Percentiles rank a stretch among this genome's conserved stretches.
Conservation (phyloP, 371 early-diverging fungal species). For the Mortierella sp. region DNA sequence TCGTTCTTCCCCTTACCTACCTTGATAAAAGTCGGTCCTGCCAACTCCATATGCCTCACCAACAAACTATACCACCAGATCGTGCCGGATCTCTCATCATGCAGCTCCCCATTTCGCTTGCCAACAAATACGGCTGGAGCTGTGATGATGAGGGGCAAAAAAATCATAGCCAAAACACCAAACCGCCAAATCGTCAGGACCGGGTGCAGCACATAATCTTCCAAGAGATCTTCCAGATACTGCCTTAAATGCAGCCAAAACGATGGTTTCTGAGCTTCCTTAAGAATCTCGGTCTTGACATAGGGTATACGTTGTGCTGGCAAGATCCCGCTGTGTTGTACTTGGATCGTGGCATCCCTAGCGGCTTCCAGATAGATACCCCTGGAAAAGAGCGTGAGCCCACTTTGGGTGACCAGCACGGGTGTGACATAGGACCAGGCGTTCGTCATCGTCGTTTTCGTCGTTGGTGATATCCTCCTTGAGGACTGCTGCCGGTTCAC, state of each 20-base stretch:
- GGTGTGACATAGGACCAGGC: constrained; percentile 35
- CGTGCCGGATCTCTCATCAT: constrained; percentile 69
- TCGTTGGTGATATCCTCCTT: constrained; percentile 7
- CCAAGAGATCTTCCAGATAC: constrained; percentile 52
- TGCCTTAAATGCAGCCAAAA: constrained; percentile 33
- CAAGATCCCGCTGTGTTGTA: not conserved
- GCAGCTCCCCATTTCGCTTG: constrained; percentile 52
- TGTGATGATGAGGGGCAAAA: constrained; percentile 71
- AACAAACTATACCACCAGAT: constrained; percentile 89
- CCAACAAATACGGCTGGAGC: constrained; percentile 71
- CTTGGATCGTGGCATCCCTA: constrained; percentile 2
- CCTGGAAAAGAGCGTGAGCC: constrained; percentile 11
- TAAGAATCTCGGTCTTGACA: constrained; percentile 35
- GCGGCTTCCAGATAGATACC: constrained; percentile 40
- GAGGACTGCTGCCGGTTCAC: not conserved
- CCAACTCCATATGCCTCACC: constrained; percentile 81
- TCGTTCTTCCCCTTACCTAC: too few species aligned
- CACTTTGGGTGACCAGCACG: constrained; percentile 32
- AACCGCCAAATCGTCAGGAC: constrained; percentile 67
- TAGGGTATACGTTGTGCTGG: constrained; percentile 25
- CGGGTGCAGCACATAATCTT: constrained; percentile 69
- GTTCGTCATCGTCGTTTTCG: too few species aligned
- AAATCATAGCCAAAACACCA: constrained; percentile 66
- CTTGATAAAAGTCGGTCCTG: constrained; percentile 96
- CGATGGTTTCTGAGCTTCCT: constrained; percentile 20